Evolutionary conservation across 495 filamentous ascomycete genomes (phyloP), one percentile per base, ranked within the genome.

Genomic region (Chaetomium tenue): DNA sequence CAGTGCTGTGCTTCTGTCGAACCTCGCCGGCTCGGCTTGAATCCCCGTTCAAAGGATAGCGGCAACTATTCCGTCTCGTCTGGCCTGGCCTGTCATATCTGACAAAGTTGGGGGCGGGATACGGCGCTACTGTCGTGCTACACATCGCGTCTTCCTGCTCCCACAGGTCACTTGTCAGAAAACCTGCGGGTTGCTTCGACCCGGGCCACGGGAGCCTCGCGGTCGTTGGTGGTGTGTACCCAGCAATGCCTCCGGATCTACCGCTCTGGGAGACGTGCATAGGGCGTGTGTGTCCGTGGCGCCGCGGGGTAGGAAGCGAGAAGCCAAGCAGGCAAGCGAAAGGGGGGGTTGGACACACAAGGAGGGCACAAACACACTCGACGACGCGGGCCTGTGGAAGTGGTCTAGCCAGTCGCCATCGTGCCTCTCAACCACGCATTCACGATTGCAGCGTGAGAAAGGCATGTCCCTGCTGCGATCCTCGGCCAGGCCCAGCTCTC

Each of bases 291-390:
- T 37, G 33, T 12, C 44, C 20, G 20, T 23, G 46, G 20, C 46
- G n/a, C 20, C 46, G 46, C 46, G 46, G 46, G 46, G 18, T 50
- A 50, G 20, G 46, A 50, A 50, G 8, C 46, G 46, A 50, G 46
- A 50, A 50, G 20, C 46, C 46, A 20, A 22, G 46, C 46, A 20
- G 46, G 8, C 46, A 50, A 50, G 18, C 46, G 16, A 50, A 6
- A 3, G 44, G 46, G 33, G 9, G 33, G 33, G 33, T 37, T 37
- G 33, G 33, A 37, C 33, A 37, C n/a, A 37, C 5, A 11, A 12
- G 33, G 33, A 37, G 33, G 33, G 33, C 33, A 12, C 33, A 37
- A 37, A 37, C 33, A 37, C 6, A 37, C 11, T 37, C 33, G 9
- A 37, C 33, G 11, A 37, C 33, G n/a, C n/a, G 33, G 33, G 33